phyloP scores from a whole-genome alignment of 2,329 filamentous ascomycete genomes.

The Ramularia collo-cygni region DNA sequence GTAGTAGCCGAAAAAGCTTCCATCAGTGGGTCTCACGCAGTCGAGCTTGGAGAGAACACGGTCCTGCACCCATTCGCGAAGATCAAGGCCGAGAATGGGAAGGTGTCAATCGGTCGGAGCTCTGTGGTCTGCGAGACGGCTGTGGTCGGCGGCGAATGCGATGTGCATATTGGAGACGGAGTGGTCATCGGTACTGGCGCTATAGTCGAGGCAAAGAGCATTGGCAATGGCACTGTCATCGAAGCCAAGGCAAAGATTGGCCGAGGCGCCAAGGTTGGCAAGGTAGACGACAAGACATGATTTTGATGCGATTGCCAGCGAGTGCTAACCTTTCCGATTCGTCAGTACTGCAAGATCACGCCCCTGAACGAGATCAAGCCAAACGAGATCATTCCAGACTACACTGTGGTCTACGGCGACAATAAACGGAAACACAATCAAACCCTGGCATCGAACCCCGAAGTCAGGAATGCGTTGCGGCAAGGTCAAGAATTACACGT shows the following conservation, averaged over 20 bases:
- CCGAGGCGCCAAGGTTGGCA: constrained; percentile 39
- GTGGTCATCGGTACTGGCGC: constrained; percentile 41
- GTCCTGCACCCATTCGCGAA: constrained; percentile 79
- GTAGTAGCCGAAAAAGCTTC: constrained; percentile 44
- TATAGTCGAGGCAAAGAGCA: constrained; percentile 29
- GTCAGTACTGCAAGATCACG: constrained; percentile 41
- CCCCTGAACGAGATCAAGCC: constrained; percentile 31
- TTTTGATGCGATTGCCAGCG: too few species aligned
- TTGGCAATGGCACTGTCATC: constrained; percentile 27
- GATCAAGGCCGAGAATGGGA: constrained; percentile 36
- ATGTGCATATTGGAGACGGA: constrained; percentile 34
- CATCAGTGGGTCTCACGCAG: constrained; percentile 64
- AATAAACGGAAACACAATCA: constrained; percentile 33
- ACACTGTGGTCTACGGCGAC: constrained; percentile 39
- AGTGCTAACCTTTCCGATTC: too few species aligned
- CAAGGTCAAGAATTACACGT: constrained; percentile 30
- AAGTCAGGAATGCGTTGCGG: constrained; percentile 26
- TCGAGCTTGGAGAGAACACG: constrained; percentile 69
- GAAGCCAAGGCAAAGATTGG: constrained; percentile 28
- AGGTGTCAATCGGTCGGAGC: constrained; percentile 38
- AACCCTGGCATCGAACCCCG: constrained; percentile 28
- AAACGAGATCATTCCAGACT: constrained; percentile 38
- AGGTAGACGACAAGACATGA: constrained; percentile 29
- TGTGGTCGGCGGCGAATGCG: constrained; percentile 30
- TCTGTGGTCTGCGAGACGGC: constrained; percentile 71